Base-by-base conservation (phyloP, 192 early-diverging fungal genomes). In the Linnemannia schmuckeri region DNA sequence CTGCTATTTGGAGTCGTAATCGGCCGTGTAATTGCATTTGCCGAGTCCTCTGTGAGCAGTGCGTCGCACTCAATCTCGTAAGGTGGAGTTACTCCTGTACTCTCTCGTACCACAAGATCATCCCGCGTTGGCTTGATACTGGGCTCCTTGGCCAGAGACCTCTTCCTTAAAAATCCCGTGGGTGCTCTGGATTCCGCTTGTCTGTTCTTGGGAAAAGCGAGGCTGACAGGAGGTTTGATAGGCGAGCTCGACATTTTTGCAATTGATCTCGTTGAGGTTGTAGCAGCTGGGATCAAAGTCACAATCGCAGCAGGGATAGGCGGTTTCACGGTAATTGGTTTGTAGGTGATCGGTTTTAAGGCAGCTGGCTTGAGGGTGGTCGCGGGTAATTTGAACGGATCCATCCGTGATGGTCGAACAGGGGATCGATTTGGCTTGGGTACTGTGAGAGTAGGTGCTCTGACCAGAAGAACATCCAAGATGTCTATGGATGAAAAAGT, bases 61-160 rank as follows among this genome's bases (percentile, higher is more conserved):
- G 24, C 55, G n/a, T 57, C 27, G 55, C n/a, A 12, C 24, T 2
- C 61, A 30, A 8, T 33, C 61, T 66, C 10, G 12, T 66, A 4
- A 13, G 27, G 13, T 33, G 6, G 61, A 66, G 61, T n/a, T 12
- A 35, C 30, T 33, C 30, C 27, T 66, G 30, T 66, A 15, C 27
- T 33, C 61, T 33, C 61, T 8, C n/a, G n/a, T 15, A 42, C 70
- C 22, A 80, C 41, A 6, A 80, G 71, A 38, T 80, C 78, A 33
- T 37, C 78, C 10, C 72, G 78, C 0, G 27, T 52, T 35, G 78
- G 78, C 20, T 66, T 80, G 20, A 13, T 57, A 24, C 13, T 57
- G 33, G 52, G 4, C 35, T 37, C 35, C 9, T 55, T 35, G 24
- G 37, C 6, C 38, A 54, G 37, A 38, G 33, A 54, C 52, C 22